Base-by-base conservation (phyloP, 352 stramenopile genomes). In the Pelagophyceae sp. region DNA sequence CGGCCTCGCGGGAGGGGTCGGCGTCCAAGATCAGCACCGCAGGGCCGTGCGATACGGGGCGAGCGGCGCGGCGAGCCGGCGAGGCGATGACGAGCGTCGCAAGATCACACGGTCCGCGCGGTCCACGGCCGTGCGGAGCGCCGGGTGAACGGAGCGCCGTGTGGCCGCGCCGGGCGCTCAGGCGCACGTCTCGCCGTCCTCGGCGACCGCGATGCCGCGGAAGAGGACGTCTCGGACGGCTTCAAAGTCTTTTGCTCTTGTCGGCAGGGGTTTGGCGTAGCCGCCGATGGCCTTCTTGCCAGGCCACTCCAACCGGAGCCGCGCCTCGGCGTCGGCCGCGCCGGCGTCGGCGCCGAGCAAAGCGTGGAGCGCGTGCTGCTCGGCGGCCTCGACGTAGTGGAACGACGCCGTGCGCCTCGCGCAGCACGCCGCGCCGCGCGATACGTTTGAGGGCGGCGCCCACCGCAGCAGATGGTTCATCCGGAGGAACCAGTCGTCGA, bases 401-500 rank as follows among this genome's bases (percentile, higher is more conserved):
- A 91, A 91, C 58, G 83, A 89, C 27, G 88, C 75, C 38, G 84
- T 87, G 63, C 83, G 74, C 6, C 63, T 61, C 17, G 85, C 84
- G 79, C 85, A 90, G 76, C 85, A 90, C 61, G 82, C 78, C 25
- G 51, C 60, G 64, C 83, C 83, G 5, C 80, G 78, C 33, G 82
- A 80, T 23, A 82, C 29, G 31, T 83, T 78, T 37, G 50, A 74
- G 77, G 76, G 61, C 58, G 84, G 75, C 11, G 63, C 69, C 2
- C 27, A 11, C 2, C 35, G 67, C 15, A 6, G 27, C 15, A 27
- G 15, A 77, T 83, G 31, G 72, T 91, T 83, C 79, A 89, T 90
- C 23, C 87, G 85, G 11, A 82, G 70, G 78, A 87, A 91, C 86
- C 86, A 91, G 50, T 88, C 78, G 75, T 90, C 86, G 11, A 90